These are phyloP conservation scores for Blepharisma undulans DNA, from an alignment of 169 alveolate genomes.

Conservation along the genomic window DNA sequence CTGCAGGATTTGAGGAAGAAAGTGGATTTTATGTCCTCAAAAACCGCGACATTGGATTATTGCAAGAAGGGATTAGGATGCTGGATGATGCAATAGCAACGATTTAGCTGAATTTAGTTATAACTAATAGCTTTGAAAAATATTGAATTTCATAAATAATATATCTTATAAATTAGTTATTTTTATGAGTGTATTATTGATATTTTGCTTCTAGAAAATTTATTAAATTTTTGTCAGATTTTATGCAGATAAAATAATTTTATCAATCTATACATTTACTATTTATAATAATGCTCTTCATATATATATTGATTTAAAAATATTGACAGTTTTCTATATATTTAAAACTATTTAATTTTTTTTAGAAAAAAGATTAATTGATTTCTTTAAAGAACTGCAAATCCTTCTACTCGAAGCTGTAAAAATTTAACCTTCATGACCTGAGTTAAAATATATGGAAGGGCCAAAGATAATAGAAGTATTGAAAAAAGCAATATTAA, in stretches of 20 bases:
- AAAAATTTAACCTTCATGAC: background rate
- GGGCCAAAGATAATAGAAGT: background rate
- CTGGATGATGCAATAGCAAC: background rate
- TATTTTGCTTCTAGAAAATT: no score
- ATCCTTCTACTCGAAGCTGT: background rate
- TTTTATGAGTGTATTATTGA: no score
- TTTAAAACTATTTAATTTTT: no score
- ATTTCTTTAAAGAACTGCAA: background rate
- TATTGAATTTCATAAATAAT: no score
- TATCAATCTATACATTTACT: no score
- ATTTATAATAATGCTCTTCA: background rate
- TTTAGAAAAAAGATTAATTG: background rate
- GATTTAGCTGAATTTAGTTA: background rate
- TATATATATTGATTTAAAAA: no score
- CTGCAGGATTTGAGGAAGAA: slow-evolving; percentile 34
- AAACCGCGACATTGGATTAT: background rate
- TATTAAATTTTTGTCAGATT: no score
- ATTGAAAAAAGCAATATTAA: background rate
- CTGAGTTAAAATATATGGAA: background rate
- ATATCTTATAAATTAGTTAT: no score
- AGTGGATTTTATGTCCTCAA: background rate
- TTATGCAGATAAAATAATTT: no score
- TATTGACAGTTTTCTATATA: no score
- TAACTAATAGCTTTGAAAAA: background rate
- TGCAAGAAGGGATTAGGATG: background rate